phyloP scores from a whole-genome alignment of 1,284 basidiomycete species.

The Cronartium ribicola region DNA sequence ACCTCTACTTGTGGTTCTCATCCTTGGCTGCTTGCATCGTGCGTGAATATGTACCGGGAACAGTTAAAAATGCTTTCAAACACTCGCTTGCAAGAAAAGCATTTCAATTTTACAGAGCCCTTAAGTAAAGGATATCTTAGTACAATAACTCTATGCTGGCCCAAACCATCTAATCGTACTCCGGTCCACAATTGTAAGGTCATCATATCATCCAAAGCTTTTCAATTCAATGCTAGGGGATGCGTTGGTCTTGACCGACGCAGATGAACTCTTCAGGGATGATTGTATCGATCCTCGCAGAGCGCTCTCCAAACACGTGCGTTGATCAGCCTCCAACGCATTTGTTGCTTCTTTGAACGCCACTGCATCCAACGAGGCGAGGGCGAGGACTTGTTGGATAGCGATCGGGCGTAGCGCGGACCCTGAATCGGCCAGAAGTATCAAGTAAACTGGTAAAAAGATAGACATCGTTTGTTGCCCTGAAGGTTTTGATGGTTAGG shows the following conservation, averaged over 20 bases:
- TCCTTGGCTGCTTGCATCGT: no score
- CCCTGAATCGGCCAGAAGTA: slow-evolving; percentile 8
- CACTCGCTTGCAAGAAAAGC: no score
- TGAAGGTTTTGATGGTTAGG: slow-evolving; percentile 5
- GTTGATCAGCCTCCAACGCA: slow-evolving; percentile 11
- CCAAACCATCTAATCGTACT: neutral
- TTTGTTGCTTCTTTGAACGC: slow-evolving; percentile 33
- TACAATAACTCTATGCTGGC: neutral
- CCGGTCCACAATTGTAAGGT: no score
- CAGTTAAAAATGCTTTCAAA: no score
- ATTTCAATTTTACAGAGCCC: no score
- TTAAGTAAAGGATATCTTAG: neutral
- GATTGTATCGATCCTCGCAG: slow-evolving; percentile 21
- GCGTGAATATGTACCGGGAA: no score
- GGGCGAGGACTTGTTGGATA: slow-evolving; percentile 10
- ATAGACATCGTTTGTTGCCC: slow-evolving; percentile 33
- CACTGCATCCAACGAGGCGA: slow-evolving; percentile 13
- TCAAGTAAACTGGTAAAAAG: slow-evolving; percentile 32
- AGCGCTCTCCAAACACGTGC: slow-evolving; percentile 8
- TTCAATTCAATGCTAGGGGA: slow-evolving; percentile 33
- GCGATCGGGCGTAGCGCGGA: slow-evolving; percentile 8
- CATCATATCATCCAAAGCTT: slow-evolving; percentile 15
- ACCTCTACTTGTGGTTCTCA: no score
- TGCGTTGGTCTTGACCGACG: neutral
- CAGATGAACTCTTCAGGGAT: neutral